phyloP scores from a whole-genome alignment of 345 rosid genomes.

The Hibiscus tridactylites region DNA sequence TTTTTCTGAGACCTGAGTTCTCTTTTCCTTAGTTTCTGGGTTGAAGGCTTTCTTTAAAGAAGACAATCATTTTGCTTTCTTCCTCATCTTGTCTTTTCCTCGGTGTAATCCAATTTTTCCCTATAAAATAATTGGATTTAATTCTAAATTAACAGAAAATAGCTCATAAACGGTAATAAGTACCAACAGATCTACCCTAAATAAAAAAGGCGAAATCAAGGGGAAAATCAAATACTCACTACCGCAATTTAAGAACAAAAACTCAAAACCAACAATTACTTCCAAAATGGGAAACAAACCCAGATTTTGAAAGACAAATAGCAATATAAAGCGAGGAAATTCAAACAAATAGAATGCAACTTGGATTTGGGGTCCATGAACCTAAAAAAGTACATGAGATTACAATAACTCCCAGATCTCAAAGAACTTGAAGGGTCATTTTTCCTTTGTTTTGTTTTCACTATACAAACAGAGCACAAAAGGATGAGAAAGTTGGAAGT shows the following conservation, averaged over 20 bases:
- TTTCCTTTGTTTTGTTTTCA: background rate
- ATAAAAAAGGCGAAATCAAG: background rate
- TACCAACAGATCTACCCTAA: background rate
- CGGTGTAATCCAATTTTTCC: background rate
- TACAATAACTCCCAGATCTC: slow-evolving; percentile 2
- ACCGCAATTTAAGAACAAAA: background rate
- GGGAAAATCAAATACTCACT: background rate
- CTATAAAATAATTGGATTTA: background rate
- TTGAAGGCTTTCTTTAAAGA: slow-evolving; percentile 77
- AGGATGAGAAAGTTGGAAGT: background rate
- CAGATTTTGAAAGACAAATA: background rate
- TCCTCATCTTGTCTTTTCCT: slow-evolving; percentile 57
- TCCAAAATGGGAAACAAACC: background rate
- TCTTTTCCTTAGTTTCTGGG: slow-evolving; percentile 60
- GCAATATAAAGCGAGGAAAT: background rate
- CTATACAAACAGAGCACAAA: background rate
- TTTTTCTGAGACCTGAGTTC: slow-evolving; percentile 28
- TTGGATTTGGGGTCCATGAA: background rate
- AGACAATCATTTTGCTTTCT: slow-evolving; percentile 86
- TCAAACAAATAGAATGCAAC: background rate
- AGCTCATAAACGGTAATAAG: background rate
- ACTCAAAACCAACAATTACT: background rate
- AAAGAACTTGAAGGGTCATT: background rate
- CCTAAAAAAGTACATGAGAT: background rate
- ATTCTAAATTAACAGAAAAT: background rate